Evolutionary conservation across 306 rosid species (phyloP).

Genomic region (Prunus davidiana): DNA sequence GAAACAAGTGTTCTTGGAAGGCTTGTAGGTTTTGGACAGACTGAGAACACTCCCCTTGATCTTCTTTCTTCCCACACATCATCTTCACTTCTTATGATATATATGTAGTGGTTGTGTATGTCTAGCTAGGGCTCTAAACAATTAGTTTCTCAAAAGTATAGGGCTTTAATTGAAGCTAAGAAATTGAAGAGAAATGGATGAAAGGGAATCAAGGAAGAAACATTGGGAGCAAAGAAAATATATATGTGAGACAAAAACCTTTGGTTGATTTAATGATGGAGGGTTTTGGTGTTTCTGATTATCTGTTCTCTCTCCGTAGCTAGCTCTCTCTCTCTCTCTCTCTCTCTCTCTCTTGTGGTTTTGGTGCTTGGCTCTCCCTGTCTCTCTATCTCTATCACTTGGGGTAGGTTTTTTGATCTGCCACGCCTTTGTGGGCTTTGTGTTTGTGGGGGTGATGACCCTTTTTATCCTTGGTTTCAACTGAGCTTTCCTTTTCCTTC

Average conservation of each 20-base stretch:
- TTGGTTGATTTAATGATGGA: not conserved
- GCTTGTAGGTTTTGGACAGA: constrained; percentile 48
- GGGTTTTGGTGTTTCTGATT: not conserved
- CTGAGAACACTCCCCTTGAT: constrained; percentile 63
- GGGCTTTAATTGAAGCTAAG: not conserved
- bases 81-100: constrained; percentile 17
- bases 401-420: constrained; percentile 43
- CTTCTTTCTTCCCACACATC: constrained; percentile 55
- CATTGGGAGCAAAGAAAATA: not conserved
- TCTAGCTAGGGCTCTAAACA: not conserved
- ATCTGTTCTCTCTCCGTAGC: not conserved
- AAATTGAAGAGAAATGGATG: not conserved
- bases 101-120: not conserved
- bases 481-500: constrained; percentile 37
- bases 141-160: too few species aligned
- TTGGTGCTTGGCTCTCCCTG: not conserved
- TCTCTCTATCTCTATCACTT: not conserved
- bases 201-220: not conserved
- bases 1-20: constrained; percentile 58
- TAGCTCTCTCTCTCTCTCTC: not conserved
- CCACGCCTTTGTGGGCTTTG: constrained; percentile 49
- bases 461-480: constrained; percentile 45
- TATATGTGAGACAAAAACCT: not conserved
- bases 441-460: constrained; percentile 24
- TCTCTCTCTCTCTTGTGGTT: not conserved